Percentiles rank a stretch among this genome's conserved stretches.
phyloP scores from a whole-genome alignment of 202 grass and related monocot species.

The Brachypodium distachyon region DNA sequence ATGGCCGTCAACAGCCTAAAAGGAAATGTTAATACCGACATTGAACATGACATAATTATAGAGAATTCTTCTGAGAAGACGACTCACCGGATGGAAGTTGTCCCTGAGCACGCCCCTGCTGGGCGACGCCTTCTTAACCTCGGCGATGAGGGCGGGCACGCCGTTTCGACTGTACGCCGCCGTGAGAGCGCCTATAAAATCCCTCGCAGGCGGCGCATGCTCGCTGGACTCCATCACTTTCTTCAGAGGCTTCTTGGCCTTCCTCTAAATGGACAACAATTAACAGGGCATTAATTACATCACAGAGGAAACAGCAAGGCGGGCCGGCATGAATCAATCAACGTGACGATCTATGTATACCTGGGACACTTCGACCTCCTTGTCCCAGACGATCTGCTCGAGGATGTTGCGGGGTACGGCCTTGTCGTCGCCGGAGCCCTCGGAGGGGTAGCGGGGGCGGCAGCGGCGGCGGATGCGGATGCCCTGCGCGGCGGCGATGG shows the following conservation, averaged over 20 bases:
- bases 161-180: conserved; percentile 32
- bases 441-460: conserved; percentile 22
- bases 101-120: conserved; percentile 65
- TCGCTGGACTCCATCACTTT: conserved; percentile 20
- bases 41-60: neutral
- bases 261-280: too few relatives aligned
- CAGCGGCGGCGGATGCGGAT: conserved; percentile 66
- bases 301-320: neutral
- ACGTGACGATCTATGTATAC: conserved; percentile 2
- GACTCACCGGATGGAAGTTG: conserved; percentile 72
- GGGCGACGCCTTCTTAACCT: conserved; percentile 89
- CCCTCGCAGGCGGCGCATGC: conserved; percentile 44
- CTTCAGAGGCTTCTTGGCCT: conserved; percentile 29
- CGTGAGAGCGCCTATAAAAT: conserved; percentile 53
- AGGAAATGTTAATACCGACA: too few relatives aligned
- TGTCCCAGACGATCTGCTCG: conserved; percentile 95
- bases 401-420: conserved; percentile 49
- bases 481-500: conserved; percentile 62
- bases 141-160: conserved; percentile 58
- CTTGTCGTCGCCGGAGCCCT: conserved; percentile 26
- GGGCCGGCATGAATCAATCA: too few relatives aligned
- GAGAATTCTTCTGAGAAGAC: neutral
- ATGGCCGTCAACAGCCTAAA: too few relatives aligned
- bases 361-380: conserved; percentile 80
- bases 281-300: too few relatives aligned